Conservation (phyloP, 2,329 filamentous ascomycete species). For the Didymella pinodella region DNA sequence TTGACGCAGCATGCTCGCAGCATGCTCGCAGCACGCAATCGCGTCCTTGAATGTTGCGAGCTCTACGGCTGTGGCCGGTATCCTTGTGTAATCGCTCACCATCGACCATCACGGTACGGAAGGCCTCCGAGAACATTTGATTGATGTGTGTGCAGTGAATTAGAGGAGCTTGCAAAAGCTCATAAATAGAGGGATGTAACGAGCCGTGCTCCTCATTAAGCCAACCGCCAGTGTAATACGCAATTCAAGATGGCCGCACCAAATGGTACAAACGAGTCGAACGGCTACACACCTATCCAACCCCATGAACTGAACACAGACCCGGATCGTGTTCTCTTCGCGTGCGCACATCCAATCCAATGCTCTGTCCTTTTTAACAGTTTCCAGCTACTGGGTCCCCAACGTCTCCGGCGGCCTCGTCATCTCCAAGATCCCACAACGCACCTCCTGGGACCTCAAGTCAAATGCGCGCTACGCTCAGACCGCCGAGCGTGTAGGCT, state of each 20-base stretch:
- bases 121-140: neutral
- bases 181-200: neutral
- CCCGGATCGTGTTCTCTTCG: slow-evolving; percentile 57
- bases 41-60: slow-evolving; percentile 1
- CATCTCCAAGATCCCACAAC: slow-evolving; percentile 61
- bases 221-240: neutral
- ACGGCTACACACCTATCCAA: slow-evolving; percentile 35
- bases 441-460: slow-evolving; percentile 59
- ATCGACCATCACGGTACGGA: slow-evolving; percentile 12
- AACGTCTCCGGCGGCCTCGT: slow-evolving; percentile 64
- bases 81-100: slow-evolving; percentile 14
- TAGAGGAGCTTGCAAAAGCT: neutral
- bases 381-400: slow-evolving; percentile 60
- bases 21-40: slow-evolving; percentile 11
- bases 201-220: neutral
- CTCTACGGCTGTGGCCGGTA: neutral
- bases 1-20: neutral
- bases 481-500: slow-evolving; percentile 59
- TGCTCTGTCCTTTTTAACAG: neutral
- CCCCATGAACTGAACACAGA: slow-evolving; percentile 52
- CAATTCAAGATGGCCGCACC: slow-evolving; percentile 9
- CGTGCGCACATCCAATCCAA: slow-evolving; percentile 30
- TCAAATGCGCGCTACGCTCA: slow-evolving; percentile 60
- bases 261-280: slow-evolving; percentile 5
- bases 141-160: neutral